A percentile compares a stretch with the other conserved stretches of the same genome.
phyloP scores from a whole-genome alignment of 306 rosid genomes.

The Dicorynia guianensis region DNA sequence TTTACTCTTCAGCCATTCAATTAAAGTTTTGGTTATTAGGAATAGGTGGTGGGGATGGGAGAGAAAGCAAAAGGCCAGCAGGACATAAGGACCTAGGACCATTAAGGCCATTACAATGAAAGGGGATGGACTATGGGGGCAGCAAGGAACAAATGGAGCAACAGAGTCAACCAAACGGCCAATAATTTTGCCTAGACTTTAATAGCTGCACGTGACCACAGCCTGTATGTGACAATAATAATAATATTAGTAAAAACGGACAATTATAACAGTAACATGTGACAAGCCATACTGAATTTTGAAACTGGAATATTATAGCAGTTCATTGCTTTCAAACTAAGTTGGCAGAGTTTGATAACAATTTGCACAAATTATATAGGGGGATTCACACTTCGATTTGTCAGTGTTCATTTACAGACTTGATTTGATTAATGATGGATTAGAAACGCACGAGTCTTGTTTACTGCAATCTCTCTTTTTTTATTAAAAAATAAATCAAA shows the following conservation, averaged over 20 bases:
- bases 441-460: too few relatives aligned
- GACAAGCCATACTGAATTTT: too few relatives aligned
- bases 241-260: neutral
- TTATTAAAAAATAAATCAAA: too few relatives aligned
- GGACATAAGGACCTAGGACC: constrained; percentile 1
- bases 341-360: neutral
- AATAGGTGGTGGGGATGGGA: constrained; percentile 8
- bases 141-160: neutral
- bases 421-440: too few relatives aligned
- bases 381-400: too few relatives aligned
- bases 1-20: neutral
- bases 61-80: neutral
- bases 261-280: too few relatives aligned
- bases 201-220: constrained; percentile 1
- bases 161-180: constrained; percentile 8
- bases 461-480: too few relatives aligned
- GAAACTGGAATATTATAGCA: too few relatives aligned
- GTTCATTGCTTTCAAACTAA: neutral
- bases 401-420: too few relatives aligned
- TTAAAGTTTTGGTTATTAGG: constrained; percentile 12
- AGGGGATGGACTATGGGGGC: neutral
- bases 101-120: constrained; percentile 1
- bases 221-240: neutral
- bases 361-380: too few relatives aligned
- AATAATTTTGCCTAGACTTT: neutral